A percentile compares a stretch with the other conserved stretches of the same genome.
Conservation (phyloP, 345 rosid species). For the Rubroshorea leprosula region DNA sequence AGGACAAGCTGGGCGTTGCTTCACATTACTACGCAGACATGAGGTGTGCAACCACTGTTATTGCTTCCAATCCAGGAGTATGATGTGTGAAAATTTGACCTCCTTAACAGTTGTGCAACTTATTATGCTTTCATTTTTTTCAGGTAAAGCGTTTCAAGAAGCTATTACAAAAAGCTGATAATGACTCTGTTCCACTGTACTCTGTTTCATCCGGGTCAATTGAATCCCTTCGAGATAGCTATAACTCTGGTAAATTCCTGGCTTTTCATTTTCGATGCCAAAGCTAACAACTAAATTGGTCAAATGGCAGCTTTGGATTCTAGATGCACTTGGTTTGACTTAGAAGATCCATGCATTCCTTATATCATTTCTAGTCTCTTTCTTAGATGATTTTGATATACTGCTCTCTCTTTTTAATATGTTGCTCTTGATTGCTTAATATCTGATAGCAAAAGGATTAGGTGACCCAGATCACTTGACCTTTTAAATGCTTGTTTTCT, state of each 20-base stretch:
- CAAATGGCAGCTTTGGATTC: neutral
- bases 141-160: slow-evolving; percentile 77
- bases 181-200: slow-evolving; percentile 48
- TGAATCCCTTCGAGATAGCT: slow-evolving; percentile 41
- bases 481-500: neutral
- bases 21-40: slow-evolving; percentile 63
- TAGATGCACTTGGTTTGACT: too few relatives aligned
- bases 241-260: slow-evolving; percentile 54
- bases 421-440: too few relatives aligned
- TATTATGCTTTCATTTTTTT: slow-evolving; percentile 16
- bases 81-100: neutral
- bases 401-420: too few relatives aligned
- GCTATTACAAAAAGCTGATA: slow-evolving; percentile 66
- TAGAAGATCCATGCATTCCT: too few relatives aligned
- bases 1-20: slow-evolving; percentile 77
- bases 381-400: too few relatives aligned
- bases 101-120: neutral
- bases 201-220: slow-evolving; percentile 43
- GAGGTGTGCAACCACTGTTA: slow-evolving; percentile 34
- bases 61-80: neutral
- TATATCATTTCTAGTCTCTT: neutral
- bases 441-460: too few relatives aligned
- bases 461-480: too few relatives aligned
- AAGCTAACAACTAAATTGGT: neutral
- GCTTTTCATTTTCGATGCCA: slow-evolving; percentile 1